Evolutionary conservation across 164 flowering plant species (phyloP), one percentile per base, ranked within the genome.

Genomic region (Magnolia officinalis): DNA sequence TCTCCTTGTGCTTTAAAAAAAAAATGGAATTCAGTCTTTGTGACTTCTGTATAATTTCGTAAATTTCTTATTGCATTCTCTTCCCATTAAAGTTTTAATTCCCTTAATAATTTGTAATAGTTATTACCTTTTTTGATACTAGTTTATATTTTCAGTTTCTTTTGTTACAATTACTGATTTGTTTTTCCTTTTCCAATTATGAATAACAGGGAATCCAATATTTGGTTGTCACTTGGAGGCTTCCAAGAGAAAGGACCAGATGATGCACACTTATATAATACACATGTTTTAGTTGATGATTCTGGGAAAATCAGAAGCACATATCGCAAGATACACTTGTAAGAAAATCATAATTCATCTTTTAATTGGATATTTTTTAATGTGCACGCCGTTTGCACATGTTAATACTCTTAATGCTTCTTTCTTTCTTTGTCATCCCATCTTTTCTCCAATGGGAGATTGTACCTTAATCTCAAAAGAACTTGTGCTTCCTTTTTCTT

Each of bases 211-310:
- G 94, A 96, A 11, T 90, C 90, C 52, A 81, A 83, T 10, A 92
- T 94, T 76, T 94, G 99, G 99, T 66, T 96, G 84, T 96, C 99
- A 16, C 94, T 96, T 50, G 98, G 98, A 75, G 98, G 98, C 50
- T 96, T 96, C 81, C 99, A 92, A 80, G 97, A 94, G 70, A 91
- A 86, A 81, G 97, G 91, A 67, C 74, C 83, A 4, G 95, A 91
- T 75, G 97, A 90, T 72, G 84, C 82, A 50, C 99, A 90, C 81
- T 78, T 96, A 81, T 78, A 84, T 73, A 94, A 94, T 78, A 90
- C 97, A 2, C 98, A 96, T 84, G 94, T 96, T 72, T 49, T 94
- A 63, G 77, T 96, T 76, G 98, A 96, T 81, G 91, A 91, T 72
- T 49, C 83, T 67, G 99, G 99, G 72, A 83, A 82, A 63, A 89